Conservation (phyloP, 306 rosid genomes). For the Vigna radiata region DNA sequence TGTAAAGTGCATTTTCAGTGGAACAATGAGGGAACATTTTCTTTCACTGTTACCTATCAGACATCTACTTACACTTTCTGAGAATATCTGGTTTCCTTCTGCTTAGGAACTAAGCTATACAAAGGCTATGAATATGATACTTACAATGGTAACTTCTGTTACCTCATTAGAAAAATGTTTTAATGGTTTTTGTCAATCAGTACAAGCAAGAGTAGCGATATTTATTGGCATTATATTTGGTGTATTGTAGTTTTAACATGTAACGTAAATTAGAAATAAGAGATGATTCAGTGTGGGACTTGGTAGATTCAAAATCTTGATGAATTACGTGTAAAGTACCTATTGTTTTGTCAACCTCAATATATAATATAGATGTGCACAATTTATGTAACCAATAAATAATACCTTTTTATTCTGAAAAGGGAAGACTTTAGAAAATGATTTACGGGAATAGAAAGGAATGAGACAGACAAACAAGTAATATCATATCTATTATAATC, state of each 20-base stretch:
- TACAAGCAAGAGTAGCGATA: constrained; percentile 7
- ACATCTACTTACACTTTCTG: not conserved
- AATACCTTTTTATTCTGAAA: no score
- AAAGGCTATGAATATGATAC: no score
- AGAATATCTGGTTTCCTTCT: constrained; percentile 22
- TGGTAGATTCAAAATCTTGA: no score
- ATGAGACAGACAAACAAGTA: no score
- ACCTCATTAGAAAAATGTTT: not conserved
- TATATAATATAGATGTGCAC: no score
- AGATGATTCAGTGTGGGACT: not conserved
- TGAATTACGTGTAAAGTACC: no score
- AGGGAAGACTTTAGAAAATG: no score
- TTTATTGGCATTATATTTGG: constrained; percentile 25
- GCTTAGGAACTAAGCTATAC: constrained; percentile 34
- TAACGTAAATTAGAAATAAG: constrained; percentile 1
- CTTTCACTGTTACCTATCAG: not conserved
- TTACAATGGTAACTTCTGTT: not conserved
- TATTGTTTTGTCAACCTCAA: no score
- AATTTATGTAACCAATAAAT: no score
- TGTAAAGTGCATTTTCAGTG: not conserved
- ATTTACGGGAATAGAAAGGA: no score
- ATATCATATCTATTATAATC: no score
- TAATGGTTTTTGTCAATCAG: not conserved
- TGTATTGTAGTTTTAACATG: not conserved
- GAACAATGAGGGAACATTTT: constrained; percentile 27